Percentiles rank a stretch among this genome's conserved stretches.
Conservation (phyloP, 1,284 basidiomycete species). For the Bjerkandera adusta region DNA sequence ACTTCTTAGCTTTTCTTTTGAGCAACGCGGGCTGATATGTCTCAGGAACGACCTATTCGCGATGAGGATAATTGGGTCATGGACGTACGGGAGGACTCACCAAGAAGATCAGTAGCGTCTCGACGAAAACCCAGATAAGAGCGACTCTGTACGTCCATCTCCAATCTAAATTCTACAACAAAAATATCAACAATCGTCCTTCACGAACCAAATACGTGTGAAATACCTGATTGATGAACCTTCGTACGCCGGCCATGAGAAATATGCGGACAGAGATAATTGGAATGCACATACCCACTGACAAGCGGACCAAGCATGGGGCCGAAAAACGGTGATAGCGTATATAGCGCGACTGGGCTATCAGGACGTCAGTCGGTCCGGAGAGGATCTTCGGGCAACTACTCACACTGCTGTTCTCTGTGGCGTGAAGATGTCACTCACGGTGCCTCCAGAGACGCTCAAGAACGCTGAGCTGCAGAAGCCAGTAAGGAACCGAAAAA, state of each 20-base stretch:
- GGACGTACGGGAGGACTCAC: slow-evolving; percentile 35
- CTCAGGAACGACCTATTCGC: slow-evolving; percentile 61
- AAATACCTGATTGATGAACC: slow-evolving; percentile 44
- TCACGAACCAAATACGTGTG: not conserved
- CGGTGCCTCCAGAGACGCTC: slow-evolving; percentile 77
- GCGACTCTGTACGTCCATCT: slow-evolving; percentile 77
- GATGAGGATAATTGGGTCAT: not conserved
- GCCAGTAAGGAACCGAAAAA: slow-evolving; percentile 74
- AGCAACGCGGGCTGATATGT: slow-evolving; percentile 71
- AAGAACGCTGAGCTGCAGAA: slow-evolving; percentile 74
- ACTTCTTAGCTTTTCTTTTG: slow-evolving; percentile 50
- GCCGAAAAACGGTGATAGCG: slow-evolving; percentile 70
- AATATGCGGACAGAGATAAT: no score
- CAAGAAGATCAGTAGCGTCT: slow-evolving; percentile 43
- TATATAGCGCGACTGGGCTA: slow-evolving; percentile 80
- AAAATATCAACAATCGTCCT: not conserved
- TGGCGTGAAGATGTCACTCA: slow-evolving; percentile 73
- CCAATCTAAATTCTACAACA: slow-evolving; percentile 58
- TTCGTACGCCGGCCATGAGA: no score
- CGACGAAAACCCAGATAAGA: slow-evolving; percentile 58
- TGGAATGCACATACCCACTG: slow-evolving; percentile 43
- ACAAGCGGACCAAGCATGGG: slow-evolving; percentile 66
- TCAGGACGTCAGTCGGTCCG: not conserved
- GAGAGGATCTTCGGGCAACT: not conserved
- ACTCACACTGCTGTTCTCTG: slow-evolving; percentile 64